These are phyloP conservation scores for Colletotrichum navitas DNA, from an alignment of 2,329 filamentous ascomycete genomes.

Conservation along the genomic window DNA sequence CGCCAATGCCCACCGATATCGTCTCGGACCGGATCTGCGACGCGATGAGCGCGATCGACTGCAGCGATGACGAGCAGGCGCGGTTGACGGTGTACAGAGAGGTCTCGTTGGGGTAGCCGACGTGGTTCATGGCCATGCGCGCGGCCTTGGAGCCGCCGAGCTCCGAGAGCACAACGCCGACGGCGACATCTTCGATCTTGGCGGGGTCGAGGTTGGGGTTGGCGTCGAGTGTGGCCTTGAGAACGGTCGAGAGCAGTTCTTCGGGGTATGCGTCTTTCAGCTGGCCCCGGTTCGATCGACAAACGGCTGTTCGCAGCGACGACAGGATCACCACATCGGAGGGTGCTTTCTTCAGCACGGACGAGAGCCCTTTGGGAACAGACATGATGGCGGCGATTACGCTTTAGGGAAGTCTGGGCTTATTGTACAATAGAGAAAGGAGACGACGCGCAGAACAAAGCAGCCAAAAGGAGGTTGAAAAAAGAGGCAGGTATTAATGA, in stretches of 20 bases:
- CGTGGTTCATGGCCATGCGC: constrained; percentile 90
- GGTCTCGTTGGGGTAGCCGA: constrained; percentile 79
- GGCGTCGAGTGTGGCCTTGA: constrained; percentile 76
- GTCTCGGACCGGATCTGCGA: constrained; percentile 80
- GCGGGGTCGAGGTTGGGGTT: constrained; percentile 79
- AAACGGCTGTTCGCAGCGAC: constrained; percentile 89
- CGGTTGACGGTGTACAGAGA: constrained; percentile 90
- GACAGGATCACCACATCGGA: constrained; percentile 91
- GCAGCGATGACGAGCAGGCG: constrained; percentile 83
- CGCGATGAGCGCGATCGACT: constrained; percentile 80
- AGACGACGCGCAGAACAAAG: constrained; percentile 2
- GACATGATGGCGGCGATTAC: constrained; percentile 54
- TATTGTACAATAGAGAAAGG: constrained; percentile 24
- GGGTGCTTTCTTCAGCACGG: constrained; percentile 82
- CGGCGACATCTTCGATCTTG: constrained; percentile 82
- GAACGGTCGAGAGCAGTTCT: constrained; percentile 79
- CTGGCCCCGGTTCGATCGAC: constrained; percentile 83
- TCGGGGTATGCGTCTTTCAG: constrained; percentile 93
- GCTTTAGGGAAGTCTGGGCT: neutral
- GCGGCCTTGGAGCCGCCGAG: constrained; percentile 91
- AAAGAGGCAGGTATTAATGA: constrained; percentile 33
- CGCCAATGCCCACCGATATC: constrained; percentile 82
- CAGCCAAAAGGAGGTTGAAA: constrained; percentile 7
- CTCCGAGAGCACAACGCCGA: constrained; percentile 91
- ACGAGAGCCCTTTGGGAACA: constrained; percentile 75